A percentile compares a stretch with the other conserved stretches of the same genome.
Evolutionary conservation across 2,329 filamentous ascomycete species (phyloP).

Genomic region (Colletotrichum musae): DNA sequence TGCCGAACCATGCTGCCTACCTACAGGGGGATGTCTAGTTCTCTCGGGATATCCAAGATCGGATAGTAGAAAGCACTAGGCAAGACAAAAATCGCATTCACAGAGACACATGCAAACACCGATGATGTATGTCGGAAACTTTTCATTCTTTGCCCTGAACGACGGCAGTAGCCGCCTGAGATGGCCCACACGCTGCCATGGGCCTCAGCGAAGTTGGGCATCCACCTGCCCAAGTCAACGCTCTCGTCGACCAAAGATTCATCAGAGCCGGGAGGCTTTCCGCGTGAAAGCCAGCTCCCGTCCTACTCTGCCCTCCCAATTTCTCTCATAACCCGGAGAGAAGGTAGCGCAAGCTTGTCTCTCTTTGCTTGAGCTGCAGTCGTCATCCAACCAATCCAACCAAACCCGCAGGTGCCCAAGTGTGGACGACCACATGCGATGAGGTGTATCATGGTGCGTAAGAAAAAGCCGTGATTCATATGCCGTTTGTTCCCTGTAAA

Average conservation of each 20-base stretch:
- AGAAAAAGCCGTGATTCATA: slow-evolving; percentile 42
- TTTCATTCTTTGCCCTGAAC: slow-evolving; percentile 42
- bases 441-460: slow-evolving; percentile 42
- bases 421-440: slow-evolving; percentile 38
- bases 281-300: slow-evolving; percentile 31
- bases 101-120: slow-evolving; percentile 1
- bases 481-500: slow-evolving; percentile 42
- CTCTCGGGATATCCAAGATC: not conserved
- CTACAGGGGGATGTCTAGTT: not conserved
- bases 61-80: not conserved
- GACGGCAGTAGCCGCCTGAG: slow-evolving; percentile 30
- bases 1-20: not conserved
- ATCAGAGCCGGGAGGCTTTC: slow-evolving; percentile 39
- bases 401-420: slow-evolving; percentile 35
- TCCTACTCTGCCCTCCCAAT: slow-evolving; percentile 20
- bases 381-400: slow-evolving; percentile 41
- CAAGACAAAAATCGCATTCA: not conserved
- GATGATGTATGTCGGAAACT: slow-evolving; percentile 39
- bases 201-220: not conserved
- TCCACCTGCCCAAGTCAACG: slow-evolving; percentile 11
- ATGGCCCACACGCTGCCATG: slow-evolving; percentile 27
- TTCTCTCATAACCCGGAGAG: slow-evolving; percentile 23
- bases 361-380: slow-evolving; percentile 30
- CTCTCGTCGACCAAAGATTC: slow-evolving; percentile 24
- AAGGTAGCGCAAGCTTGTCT: slow-evolving; percentile 35